phyloP scores from a whole-genome alignment of 345 rosid species.

The Eucalyptus regnans region DNA sequence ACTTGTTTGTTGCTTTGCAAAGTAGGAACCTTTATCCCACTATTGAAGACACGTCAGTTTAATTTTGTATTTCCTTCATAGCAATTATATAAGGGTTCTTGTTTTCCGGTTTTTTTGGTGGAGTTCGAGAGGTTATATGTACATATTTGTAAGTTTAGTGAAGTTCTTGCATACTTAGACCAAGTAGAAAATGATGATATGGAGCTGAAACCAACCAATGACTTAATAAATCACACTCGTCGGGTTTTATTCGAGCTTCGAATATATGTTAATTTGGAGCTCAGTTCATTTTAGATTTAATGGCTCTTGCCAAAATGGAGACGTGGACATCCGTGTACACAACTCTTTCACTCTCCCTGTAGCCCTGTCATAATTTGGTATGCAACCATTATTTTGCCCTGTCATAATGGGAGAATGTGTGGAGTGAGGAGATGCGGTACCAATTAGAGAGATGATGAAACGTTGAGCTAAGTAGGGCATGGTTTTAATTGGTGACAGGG shows the following conservation, averaged over 20 bases:
- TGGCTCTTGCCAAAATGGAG: background rate
- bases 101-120: background rate
- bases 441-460: background rate
- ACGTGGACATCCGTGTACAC: background rate
- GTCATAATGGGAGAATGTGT: background rate
- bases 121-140: background rate
- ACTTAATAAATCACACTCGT: background rate
- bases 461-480: background rate
- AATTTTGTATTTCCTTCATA: background rate
- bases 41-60: background rate
- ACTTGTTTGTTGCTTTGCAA: background rate
- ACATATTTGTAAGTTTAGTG: background rate
- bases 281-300: background rate
- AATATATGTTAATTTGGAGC: background rate
- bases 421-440: background rate
- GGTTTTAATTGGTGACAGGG: background rate
- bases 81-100: background rate
- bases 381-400: background rate
- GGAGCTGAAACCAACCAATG: background rate
- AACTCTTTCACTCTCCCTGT: background rate
- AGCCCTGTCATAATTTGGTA: background rate
- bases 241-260: background rate
- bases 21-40: background rate
- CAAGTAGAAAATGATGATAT: background rate
- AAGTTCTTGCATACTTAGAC: background rate